phyloP scores from a whole-genome alignment of 2,329 filamentous ascomycete genomes.

The Xylariaceae sp. region DNA sequence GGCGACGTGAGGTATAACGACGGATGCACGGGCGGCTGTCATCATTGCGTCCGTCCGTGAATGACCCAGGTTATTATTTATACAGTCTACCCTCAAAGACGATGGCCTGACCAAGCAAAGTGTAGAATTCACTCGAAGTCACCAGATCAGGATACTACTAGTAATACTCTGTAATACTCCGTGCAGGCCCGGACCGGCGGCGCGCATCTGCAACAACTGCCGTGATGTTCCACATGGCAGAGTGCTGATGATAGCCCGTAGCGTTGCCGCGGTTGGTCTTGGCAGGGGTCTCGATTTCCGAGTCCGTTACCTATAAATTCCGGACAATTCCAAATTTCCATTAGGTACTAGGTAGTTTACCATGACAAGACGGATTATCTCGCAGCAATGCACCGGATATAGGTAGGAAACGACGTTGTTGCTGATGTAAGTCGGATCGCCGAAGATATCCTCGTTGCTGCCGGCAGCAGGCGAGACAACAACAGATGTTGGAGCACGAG shows the following conservation, averaged over 20 bases:
- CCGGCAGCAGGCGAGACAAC: too few relatives aligned
- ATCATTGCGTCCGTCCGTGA: neutral
- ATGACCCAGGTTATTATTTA: neutral
- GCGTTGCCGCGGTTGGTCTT: neutral
- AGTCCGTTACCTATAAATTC: neutral
- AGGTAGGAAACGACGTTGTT: too few relatives aligned
- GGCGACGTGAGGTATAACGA: neutral
- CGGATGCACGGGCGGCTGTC: neutral
- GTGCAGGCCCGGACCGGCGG: too few relatives aligned
- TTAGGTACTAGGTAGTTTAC: neutral
- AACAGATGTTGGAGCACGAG: too few relatives aligned
- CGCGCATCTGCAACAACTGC: neutral
- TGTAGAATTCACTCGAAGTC: too few relatives aligned
- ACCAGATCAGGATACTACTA: too few relatives aligned
- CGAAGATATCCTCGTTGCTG: too few relatives aligned
- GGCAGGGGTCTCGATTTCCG: neutral
- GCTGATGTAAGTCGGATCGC: too few relatives aligned
- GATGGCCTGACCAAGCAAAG: neutral
- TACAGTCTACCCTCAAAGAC: neutral
- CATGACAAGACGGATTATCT: neutral
- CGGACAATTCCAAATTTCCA: neutral
- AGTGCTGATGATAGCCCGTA: neutral
- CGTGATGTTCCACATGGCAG: neutral
- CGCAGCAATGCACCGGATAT: too few relatives aligned
- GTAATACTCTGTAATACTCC: too few relatives aligned